These are phyloP conservation scores for Cadophora gregata DNA, from an alignment of 2,329 filamentous ascomycete genomes.

Conservation along the genomic window DNA sequence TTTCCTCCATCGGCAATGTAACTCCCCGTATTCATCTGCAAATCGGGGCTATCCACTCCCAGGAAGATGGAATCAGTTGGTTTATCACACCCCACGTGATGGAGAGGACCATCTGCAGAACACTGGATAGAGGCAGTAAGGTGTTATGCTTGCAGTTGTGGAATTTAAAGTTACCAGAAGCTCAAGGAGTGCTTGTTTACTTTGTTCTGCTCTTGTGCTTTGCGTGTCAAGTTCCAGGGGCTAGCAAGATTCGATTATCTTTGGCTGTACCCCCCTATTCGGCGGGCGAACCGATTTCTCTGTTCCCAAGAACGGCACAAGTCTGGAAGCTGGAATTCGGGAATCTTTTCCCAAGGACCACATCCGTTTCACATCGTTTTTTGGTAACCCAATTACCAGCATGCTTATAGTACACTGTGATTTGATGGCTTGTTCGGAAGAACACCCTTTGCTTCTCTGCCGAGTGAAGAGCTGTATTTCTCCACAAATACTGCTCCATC, in stretches of 20 bases:
- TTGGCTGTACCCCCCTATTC: neutral
- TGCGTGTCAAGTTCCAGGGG: neutral
- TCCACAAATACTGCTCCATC: slow-evolving; percentile 8
- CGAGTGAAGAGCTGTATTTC: neutral
- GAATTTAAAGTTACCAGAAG: too few relatives aligned
- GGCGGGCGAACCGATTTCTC: slow-evolving; percentile 3
- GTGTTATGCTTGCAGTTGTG: too few relatives aligned
- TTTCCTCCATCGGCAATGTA: too few relatives aligned
- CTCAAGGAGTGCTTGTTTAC: too few relatives aligned
- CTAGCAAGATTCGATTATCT: neutral
- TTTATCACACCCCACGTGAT: too few relatives aligned
- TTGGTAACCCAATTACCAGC: neutral
- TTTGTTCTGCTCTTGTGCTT: neutral
- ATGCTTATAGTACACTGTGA: neutral
- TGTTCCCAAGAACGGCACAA: neutral
- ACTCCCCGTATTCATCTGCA: too few relatives aligned
- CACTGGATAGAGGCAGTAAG: too few relatives aligned
- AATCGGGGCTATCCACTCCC: too few relatives aligned
- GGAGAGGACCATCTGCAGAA: too few relatives aligned
- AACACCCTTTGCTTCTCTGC: neutral
- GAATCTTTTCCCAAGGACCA: neutral
- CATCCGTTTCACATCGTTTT: neutral
- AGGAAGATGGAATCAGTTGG: too few relatives aligned
- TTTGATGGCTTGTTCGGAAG: neutral
- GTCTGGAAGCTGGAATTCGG: slow-evolving; percentile 1